A percentile compares a stretch with the other conserved stretches of the same genome.
Conservation (phyloP, 352 stramenopile species). For the Globisporangium spinosum region DNA sequence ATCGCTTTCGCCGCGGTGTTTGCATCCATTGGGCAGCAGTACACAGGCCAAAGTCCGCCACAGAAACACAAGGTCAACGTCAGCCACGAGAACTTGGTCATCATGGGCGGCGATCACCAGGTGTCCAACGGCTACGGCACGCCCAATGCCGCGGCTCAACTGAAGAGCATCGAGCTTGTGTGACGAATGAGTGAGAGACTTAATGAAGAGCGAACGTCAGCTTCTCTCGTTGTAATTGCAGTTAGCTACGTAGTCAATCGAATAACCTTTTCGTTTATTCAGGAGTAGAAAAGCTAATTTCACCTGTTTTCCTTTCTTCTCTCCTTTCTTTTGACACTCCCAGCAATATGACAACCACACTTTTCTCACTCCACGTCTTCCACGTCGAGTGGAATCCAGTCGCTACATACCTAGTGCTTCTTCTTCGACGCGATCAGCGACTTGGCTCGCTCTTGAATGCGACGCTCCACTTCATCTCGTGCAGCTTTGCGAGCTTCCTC, state of each 20-base stretch:
- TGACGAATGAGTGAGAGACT: not conserved
- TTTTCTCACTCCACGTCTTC: not conserved
- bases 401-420: slow-evolving; percentile 40
- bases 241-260: not conserved
- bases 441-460: slow-evolving; percentile 61
- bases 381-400: not conserved
- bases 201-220: not conserved
- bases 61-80: slow-evolving; percentile 15
- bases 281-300: not conserved
- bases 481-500: slow-evolving; percentile 61
- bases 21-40: slow-evolving; percentile 35
- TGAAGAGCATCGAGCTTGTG: not conserved
- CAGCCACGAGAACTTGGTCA: slow-evolving; percentile 2
- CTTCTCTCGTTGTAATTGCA: not conserved
- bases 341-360: not conserved
- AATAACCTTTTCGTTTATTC: not conserved
- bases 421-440: slow-evolving; percentile 58
- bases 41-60: slow-evolving; percentile 17
- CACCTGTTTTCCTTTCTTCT: not conserved
- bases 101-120: slow-evolving; percentile 3
- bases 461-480: slow-evolving; percentile 68
- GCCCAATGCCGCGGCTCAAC: not conserved
- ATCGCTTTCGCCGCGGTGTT: slow-evolving; percentile 45
- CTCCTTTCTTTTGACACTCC: not conserved
- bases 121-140: slow-evolving; percentile 7